Evolutionary conservation across 306 rosid genomes (phyloP).

Genomic region (Sicyos baderoa): DNA sequence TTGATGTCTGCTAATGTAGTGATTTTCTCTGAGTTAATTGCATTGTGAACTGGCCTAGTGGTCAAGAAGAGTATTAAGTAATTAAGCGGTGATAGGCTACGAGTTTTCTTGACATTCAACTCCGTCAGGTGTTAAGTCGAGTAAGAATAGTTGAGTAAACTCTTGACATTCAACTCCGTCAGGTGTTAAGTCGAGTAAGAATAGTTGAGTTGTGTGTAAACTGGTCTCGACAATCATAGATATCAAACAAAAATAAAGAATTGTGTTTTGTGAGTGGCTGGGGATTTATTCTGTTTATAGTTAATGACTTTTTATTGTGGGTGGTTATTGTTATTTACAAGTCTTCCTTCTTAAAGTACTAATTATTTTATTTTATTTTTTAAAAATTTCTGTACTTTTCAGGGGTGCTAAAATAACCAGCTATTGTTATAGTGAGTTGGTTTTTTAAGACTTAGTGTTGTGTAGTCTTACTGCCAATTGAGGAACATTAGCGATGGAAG

Average conservation of each 20-base stretch:
- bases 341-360: background rate
- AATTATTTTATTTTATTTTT: background rate
- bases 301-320: background rate
- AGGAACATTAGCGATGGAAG: constrained; percentile 53
- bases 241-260: no score
- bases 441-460: background rate
- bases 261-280: background rate
- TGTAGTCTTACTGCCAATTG: constrained; percentile 17
- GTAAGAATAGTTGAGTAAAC: no score
- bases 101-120: no score
- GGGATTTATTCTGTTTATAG: background rate
- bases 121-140: no score
- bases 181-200: no score
- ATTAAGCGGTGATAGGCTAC: no score
- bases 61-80: no score
- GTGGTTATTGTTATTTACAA: constrained; percentile 3
- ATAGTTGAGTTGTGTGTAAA: no score
- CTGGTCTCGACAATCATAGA: no score
- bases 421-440: background rate
- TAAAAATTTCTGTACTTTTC: constrained; percentile 13
- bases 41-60: no score
- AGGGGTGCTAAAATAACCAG: constrained; percentile 12
- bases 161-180: no score
- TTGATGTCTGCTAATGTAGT: background rate
- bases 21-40: background rate